A percentile compares a stretch with the other conserved stretches of the same genome.
Evolutionary conservation across 208 protist species (phyloP).

Genomic region (Trypanosoma theileri): DNA sequence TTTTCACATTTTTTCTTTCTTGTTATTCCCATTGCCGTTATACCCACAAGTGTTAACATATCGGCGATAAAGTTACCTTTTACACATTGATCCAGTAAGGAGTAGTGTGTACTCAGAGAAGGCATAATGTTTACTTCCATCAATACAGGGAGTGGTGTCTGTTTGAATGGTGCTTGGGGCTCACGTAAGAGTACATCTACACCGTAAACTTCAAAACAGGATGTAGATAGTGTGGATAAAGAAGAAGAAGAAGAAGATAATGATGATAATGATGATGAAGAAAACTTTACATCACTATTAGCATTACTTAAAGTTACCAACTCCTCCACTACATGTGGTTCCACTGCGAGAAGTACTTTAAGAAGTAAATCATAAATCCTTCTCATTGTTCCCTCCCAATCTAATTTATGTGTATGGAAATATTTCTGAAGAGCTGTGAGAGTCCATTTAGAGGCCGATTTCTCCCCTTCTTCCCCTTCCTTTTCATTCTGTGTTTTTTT

Average conservation of each 20-base stretch:
- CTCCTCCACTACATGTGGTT: constrained; percentile 51
- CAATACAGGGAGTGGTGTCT: constrained; percentile 41
- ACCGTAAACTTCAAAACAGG: constrained; percentile 86
- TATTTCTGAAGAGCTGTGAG: constrained; percentile 49
- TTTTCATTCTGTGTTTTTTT: background rate
- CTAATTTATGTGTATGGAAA: constrained; percentile 29
- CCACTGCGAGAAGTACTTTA: constrained; percentile 66
- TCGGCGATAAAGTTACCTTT: constrained; percentile 83
- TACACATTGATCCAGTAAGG: constrained; percentile 73
- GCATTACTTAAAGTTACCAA: constrained; percentile 21
- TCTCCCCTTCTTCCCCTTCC: constrained; percentile 23
- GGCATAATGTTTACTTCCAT: constrained; percentile 91
- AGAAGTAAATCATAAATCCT: constrained; percentile 69
- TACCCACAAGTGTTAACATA: constrained; percentile 77
- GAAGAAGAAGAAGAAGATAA: constrained; percentile 2
- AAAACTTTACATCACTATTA: constrained; percentile 5
- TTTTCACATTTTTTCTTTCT: constrained; percentile 5
- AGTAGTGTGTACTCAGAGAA: constrained; percentile 81
- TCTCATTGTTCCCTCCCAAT: constrained; percentile 61
- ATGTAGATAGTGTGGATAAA: no score
- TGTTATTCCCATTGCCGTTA: constrained; percentile 26
- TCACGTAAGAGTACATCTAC: constrained; percentile 73
- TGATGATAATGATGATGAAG: background rate
- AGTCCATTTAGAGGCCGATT: constrained; percentile 55
- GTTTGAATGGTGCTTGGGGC: background rate